Evolutionary conservation across 2,329 filamentous ascomycete species (phyloP).

Genomic region (Mycosphaerella sp.): DNA sequence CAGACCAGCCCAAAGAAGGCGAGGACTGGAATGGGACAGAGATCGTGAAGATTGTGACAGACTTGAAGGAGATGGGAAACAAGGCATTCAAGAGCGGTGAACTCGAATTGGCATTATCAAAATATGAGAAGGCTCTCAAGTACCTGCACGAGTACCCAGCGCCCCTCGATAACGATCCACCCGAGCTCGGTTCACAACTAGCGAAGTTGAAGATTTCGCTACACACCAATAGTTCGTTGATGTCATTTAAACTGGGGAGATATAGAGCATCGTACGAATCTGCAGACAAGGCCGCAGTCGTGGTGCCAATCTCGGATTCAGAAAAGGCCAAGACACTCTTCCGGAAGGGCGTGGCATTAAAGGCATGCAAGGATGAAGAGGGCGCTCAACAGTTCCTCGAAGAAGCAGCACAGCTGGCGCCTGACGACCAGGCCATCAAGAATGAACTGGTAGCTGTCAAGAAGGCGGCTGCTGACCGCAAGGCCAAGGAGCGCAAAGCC

Average conservation of each 20-base stretch:
- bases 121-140: conserved; percentile 89
- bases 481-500: conserved; percentile 83
- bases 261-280: conserved; percentile 64
- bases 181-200: conserved; percentile 60
- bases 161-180: conserved; percentile 59
- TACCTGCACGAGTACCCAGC: conserved; percentile 83
- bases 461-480: conserved; percentile 63
- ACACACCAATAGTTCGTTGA: conserved; percentile 80
- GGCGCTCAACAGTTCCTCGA: conserved; percentile 50
- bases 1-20: conserved; percentile 58
- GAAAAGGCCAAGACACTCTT: conserved; percentile 88
- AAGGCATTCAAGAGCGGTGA: conserved; percentile 80
- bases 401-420: conserved; percentile 43
- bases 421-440: conserved; percentile 65
- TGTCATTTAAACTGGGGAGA: conserved; percentile 71
- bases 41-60: conserved; percentile 70
- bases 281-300: conserved; percentile 67
- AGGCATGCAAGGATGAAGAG: conserved; percentile 78
- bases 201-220: conserved; percentile 73
- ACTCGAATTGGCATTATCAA: conserved; percentile 64
- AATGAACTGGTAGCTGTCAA: conserved; percentile 74
- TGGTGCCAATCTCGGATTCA: conserved; percentile 56
- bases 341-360: conserved; percentile 68
- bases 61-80: conserved; percentile 89
- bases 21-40: conserved; percentile 59